Conservation (phyloP, 257 asterid genomes). For the Nicotiana tabacum region DNA sequence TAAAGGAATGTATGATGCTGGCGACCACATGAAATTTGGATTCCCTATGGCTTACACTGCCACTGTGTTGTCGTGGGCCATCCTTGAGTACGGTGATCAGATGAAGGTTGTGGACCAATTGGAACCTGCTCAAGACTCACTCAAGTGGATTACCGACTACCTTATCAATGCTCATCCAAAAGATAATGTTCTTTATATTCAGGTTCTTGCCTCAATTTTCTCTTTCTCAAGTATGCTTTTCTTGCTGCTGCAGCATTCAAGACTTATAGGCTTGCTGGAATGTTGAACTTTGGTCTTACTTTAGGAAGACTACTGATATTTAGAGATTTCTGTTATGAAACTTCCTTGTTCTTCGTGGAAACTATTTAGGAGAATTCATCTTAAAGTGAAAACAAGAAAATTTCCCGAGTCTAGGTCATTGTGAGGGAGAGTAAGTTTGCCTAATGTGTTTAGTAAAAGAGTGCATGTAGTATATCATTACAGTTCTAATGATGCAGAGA, state of each 20-base stretch:
- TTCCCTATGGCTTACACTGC: slow-evolving; percentile 96
- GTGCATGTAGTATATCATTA: neutral
- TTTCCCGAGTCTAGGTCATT: neutral
- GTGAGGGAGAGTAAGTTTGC: neutral
- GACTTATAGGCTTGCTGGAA: no score
- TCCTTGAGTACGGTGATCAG: slow-evolving; percentile 80
- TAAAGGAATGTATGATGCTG: slow-evolving; percentile 90
- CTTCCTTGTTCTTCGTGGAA: neutral
- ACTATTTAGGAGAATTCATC: neutral
- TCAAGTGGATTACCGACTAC: slow-evolving; percentile 79
- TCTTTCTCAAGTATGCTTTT: neutral
- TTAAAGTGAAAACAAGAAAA: slow-evolving; percentile 2
- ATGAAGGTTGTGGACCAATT: slow-evolving; percentile 52
- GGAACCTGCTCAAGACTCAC: slow-evolving; percentile 58
- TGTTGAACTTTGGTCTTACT: no score
- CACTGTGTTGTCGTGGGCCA: slow-evolving; percentile 79
- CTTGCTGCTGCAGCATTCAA: neutral
- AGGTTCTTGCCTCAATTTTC: slow-evolving; percentile 34
- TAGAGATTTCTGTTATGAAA: neutral
- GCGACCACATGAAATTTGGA: slow-evolving; percentile 76
- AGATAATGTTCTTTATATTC: slow-evolving; percentile 62
- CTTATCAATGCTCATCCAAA: slow-evolving; percentile 75
- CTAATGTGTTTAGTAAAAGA: neutral
- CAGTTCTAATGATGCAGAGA: neutral
- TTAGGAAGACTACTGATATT: neutral